phyloP scores from a whole-genome alignment of 1,284 basidiomycete genomes.

The Paramarasmius palmivorus region DNA sequence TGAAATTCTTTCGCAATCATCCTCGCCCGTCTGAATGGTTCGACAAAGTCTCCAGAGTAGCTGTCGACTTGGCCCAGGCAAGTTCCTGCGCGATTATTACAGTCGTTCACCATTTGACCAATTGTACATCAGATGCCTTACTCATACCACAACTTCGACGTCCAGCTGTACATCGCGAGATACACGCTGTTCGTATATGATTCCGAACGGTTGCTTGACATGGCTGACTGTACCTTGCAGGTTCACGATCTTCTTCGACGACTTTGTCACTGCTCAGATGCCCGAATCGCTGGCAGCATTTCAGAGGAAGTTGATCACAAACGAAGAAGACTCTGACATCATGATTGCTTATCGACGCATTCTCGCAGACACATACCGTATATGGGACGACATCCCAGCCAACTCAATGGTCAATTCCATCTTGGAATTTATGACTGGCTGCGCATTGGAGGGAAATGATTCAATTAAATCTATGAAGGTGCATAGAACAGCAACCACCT shows the following conservation, averaged over 20 bases:
- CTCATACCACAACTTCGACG: slow-evolving; percentile 3
- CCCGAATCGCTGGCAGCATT: slow-evolving; percentile 4
- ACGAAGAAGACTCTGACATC: slow-evolving; percentile 1
- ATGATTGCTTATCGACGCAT: neutral
- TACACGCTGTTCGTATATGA: slow-evolving; percentile 2
- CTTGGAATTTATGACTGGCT: slow-evolving; percentile 10
- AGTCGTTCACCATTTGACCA: neutral
- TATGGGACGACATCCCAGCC: slow-evolving; percentile 7
- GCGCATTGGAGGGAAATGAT: neutral
- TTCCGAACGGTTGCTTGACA: no score
- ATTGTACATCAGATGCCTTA: slow-evolving; percentile 6
- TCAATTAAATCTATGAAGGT: neutral
- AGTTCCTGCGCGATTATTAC: no score
- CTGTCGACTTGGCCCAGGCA: no score
- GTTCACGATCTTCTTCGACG: slow-evolving; percentile 7
- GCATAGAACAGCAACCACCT: neutral
- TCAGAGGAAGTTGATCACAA: slow-evolving; percentile 3
- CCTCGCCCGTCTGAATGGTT: no score
- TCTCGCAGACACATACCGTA: slow-evolving; percentile 9
- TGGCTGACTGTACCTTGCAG: neutral
- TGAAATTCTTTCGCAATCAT: no score
- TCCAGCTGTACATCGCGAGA: slow-evolving; percentile 7
- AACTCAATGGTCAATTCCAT: slow-evolving; percentile 5
- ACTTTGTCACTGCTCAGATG: slow-evolving; percentile 5
- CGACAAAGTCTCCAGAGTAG: no score